These are phyloP conservation scores for Combretum micranthum DNA, from an alignment of 345 rosid genomes.

Conservation along the genomic window DNA sequence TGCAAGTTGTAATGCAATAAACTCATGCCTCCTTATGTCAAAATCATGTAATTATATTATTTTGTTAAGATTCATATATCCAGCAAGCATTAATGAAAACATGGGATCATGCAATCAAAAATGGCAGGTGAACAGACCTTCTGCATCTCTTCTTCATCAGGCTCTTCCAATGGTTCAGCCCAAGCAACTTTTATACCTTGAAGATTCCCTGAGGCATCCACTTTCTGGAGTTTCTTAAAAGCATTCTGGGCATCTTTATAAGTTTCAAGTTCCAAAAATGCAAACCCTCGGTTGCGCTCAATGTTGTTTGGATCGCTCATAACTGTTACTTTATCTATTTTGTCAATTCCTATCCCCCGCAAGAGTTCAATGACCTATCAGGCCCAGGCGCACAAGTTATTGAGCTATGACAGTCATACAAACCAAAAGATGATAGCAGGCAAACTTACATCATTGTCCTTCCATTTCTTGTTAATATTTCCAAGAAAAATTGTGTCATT, in stretches of 20 bases:
- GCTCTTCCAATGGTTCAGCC: slow-evolving; percentile 27
- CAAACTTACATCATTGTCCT: slow-evolving; percentile 22
- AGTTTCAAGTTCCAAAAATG: slow-evolving; percentile 26
- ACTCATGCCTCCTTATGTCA: no score
- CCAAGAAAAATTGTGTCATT: slow-evolving; percentile 29
- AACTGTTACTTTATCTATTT: slow-evolving; percentile 22
- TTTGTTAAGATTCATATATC: no score
- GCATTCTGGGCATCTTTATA: slow-evolving; percentile 26
- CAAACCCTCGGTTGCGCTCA: slow-evolving; percentile 24
- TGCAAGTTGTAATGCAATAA: no score
- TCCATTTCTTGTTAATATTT: slow-evolving; percentile 27
- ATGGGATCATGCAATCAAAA: neutral
- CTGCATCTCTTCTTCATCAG: slow-evolving; percentile 24
- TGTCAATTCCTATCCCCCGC: slow-evolving; percentile 20
- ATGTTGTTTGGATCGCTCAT: slow-evolving; percentile 21
- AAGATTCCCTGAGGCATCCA: slow-evolving; percentile 13
- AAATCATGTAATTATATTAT: no score
- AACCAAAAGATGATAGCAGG: slow-evolving; percentile 1
- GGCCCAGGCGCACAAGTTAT: slow-evolving; percentile 1
- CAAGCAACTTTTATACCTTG: slow-evolving; percentile 22
- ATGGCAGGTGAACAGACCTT: slow-evolving; percentile 16
- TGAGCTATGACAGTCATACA: neutral
- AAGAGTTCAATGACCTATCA: slow-evolving; percentile 21
- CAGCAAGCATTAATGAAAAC: no score
- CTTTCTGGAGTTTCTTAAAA: slow-evolving; percentile 20